Percentiles rank a stretch among this genome's conserved stretches.
phyloP scores from a whole-genome alignment of 2,329 filamentous ascomycete species.

The Colletotrichum aenigma region DNA sequence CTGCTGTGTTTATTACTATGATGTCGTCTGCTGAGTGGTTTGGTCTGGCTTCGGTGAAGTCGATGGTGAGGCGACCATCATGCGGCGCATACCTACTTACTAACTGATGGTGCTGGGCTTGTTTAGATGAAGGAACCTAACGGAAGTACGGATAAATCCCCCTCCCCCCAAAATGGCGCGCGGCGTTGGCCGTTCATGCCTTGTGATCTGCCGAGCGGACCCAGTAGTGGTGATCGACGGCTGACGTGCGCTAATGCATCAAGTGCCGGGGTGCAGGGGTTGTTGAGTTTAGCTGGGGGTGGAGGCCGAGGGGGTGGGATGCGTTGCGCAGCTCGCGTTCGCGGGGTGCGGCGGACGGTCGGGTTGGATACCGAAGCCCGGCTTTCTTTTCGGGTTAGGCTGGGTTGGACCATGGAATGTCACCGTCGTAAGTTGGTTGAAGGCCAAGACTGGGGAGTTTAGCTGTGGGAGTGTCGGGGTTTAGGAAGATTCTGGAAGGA shows the following conservation, averaged over 20 bases:
- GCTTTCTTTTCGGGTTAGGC: background rate
- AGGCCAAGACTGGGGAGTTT: no score
- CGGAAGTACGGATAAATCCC: background rate
- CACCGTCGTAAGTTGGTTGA: background rate
- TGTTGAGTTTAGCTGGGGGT: background rate
- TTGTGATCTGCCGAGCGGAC: background rate
- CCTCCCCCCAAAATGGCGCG: background rate
- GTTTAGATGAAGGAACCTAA: background rate
- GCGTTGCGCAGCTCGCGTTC: background rate
- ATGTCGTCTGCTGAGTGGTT: background rate
- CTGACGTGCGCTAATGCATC: constrained; percentile 9
- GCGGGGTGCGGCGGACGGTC: background rate
- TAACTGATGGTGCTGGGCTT: background rate
- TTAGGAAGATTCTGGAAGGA: background rate
- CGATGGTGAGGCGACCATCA: background rate
- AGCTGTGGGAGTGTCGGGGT: background rate
- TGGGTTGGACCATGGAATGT: background rate
- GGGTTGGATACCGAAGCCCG: background rate
- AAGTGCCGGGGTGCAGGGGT: background rate
- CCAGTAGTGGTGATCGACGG: background rate
- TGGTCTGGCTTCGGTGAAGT: background rate
- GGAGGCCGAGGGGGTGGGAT: background rate
- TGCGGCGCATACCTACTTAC: background rate
- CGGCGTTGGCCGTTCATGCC: background rate
- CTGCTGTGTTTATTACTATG: background rate